Conservation (phyloP, 768 basidiomycete species). For the Daedaleopsis nitida region DNA sequence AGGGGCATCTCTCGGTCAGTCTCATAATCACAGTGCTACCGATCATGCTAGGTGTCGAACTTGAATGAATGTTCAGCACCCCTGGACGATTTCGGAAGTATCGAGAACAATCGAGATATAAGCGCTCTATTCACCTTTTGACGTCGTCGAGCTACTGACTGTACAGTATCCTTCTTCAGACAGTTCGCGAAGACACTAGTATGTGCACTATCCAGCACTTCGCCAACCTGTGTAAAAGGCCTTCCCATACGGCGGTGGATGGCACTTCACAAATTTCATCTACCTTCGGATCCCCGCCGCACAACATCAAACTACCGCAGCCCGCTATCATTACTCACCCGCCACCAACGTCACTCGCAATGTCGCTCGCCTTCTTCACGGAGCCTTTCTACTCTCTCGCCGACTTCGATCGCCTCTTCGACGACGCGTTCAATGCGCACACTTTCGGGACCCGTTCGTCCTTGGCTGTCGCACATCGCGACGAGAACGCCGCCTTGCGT, state of each 20-base stretch:
- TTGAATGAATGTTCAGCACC: too few relatives aligned
- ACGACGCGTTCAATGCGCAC: constrained; percentile 38
- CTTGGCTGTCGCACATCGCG: constrained; percentile 1
- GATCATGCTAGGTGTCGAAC: background rate
- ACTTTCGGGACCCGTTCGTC: background rate
- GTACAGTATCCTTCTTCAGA: background rate
- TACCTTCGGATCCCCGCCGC: background rate
- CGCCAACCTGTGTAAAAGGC: background rate
- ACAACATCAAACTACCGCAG: background rate
- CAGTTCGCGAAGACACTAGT: background rate
- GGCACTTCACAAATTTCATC: background rate
- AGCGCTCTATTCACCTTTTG: background rate
- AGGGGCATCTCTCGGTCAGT: too few relatives aligned
- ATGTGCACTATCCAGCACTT: background rate
- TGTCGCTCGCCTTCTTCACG: constrained; percentile 37
- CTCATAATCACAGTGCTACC: too few relatives aligned
- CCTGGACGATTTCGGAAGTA: background rate
- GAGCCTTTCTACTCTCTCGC: constrained; percentile 39
- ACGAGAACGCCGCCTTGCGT: constrained; percentile 11
- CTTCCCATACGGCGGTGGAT: background rate
- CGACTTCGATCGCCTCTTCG: constrained; percentile 47
- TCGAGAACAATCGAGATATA: background rate
- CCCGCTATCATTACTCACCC: background rate
- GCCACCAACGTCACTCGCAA: background rate
- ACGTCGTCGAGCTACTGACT: background rate